Conservation (phyloP, 75 land plant genomes). For the Chamaecyparis obtusa region DNA sequence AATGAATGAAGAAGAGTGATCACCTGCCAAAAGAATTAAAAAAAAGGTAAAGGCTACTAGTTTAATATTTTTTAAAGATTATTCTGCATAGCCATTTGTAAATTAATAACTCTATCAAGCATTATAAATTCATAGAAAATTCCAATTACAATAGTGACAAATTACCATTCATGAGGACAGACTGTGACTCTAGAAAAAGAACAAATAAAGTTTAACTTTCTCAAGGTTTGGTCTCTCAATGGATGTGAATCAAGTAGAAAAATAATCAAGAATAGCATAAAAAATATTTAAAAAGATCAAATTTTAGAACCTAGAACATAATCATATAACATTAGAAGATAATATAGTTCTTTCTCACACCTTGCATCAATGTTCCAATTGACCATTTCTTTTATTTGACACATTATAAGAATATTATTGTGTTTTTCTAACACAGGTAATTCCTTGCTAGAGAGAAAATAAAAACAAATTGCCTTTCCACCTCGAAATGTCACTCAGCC, state of each 20-base stretch:
- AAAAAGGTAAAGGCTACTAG: not conserved
- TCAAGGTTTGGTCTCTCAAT: constrained; percentile 70
- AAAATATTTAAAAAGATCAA: not conserved
- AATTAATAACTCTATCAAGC: not conserved
- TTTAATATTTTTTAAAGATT: not conserved
- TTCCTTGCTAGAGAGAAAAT: no score
- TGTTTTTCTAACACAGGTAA: no score
- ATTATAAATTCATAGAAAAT: not conserved
- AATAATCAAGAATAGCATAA: not conserved
- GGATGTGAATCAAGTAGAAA: constrained; percentile 34
- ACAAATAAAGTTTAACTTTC: constrained; percentile 59
- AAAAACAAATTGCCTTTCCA: no score
- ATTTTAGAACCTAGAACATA: constrained; percentile 4
- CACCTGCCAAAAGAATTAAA: constrained; percentile 11
- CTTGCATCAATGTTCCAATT: no score
- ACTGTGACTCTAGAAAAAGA: constrained; percentile 36
- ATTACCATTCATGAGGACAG: constrained; percentile 33
- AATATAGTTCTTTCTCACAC: no score
- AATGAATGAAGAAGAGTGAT: constrained; percentile 63
- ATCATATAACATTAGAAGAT: not conserved
- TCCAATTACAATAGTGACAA: not conserved
- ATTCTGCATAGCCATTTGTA: not conserved
- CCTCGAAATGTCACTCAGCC: no score
- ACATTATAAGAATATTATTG: no score
- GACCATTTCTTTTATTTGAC: no score